Evolutionary conservation across 1,139 yeast species (phyloP).

Genomic region (Debaryomyces singareniensis): DNA sequence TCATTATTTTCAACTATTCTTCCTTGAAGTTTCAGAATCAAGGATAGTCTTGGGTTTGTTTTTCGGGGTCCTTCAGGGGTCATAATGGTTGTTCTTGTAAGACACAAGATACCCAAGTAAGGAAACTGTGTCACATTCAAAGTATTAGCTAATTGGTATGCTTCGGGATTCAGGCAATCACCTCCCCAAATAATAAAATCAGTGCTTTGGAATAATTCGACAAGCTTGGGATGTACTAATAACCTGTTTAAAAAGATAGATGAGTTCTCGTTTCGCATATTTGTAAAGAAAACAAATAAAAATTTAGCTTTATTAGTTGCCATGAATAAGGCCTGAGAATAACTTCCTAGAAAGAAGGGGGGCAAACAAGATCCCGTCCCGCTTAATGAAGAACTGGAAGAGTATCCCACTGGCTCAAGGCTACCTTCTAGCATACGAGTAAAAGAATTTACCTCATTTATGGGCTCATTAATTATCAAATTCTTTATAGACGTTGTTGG

Average conservation of each 20-base stretch:
- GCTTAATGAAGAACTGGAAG: neutral
- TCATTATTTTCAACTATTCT: constrained; percentile 32
- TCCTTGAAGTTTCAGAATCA: constrained; percentile 68
- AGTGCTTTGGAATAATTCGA: constrained; percentile 37
- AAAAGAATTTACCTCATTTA: constrained; percentile 28
- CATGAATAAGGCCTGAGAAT: constrained; percentile 64
- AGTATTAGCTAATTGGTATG: constrained; percentile 75
- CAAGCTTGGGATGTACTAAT: constrained; percentile 48
- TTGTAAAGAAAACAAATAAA: constrained; percentile 67
- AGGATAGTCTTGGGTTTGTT: constrained; percentile 49
- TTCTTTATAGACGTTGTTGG: neutral
- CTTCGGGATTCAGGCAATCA: constrained; percentile 71
- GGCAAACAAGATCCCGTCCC: constrained; percentile 16
- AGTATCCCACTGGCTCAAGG: constrained; percentile 11
- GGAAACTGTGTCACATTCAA: constrained; percentile 75
- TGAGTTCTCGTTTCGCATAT: constrained; percentile 64
- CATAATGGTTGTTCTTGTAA: constrained; percentile 49
- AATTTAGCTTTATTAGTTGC: constrained; percentile 66
- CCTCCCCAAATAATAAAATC: constrained; percentile 82
- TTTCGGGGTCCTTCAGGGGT: constrained; percentile 55
- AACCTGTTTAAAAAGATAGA: constrained; percentile 49
- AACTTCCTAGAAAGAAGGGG: constrained; percentile 65
- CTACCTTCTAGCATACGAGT: constrained; percentile 31
- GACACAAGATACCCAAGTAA: constrained; percentile 62
- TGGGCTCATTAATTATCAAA: constrained; percentile 19